These are phyloP conservation scores for Bryoglossum gracile DNA, from an alignment of 495 filamentous ascomycete species.

Conservation along the genomic window DNA sequence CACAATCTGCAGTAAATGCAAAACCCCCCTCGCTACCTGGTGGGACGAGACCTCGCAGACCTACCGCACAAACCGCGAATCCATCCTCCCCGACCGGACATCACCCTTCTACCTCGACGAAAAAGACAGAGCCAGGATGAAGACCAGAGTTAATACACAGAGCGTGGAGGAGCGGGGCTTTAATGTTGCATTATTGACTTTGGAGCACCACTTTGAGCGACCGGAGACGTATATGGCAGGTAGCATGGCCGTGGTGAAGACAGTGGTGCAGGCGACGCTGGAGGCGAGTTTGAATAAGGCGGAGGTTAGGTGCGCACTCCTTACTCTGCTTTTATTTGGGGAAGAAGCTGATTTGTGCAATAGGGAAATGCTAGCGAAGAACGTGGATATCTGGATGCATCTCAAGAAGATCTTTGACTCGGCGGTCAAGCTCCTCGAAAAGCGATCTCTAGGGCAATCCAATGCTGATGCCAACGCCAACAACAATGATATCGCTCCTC, in stretches of 20 bases:
- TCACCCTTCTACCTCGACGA: neutral
- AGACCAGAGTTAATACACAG: constrained; percentile 15
- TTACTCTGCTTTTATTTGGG: neutral
- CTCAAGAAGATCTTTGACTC: constrained; percentile 51
- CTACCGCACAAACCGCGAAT: constrained; percentile 22
- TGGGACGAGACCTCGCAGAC: constrained; percentile 25
- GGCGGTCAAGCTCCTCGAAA: constrained; percentile 54
- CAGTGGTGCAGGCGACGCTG: constrained; percentile 41
- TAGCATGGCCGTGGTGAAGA: constrained; percentile 41
- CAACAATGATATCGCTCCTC: no score
- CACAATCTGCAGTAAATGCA: constrained; percentile 25
- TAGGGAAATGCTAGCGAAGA: constrained; percentile 49
- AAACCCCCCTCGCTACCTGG: constrained; percentile 22
- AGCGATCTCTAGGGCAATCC: constrained; percentile 48
- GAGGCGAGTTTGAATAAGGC: constrained; percentile 47
- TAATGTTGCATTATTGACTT: constrained; percentile 41
- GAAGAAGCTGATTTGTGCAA: constrained; percentile 21
- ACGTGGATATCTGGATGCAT: constrained; percentile 64
- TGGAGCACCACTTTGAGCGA: constrained; percentile 45
- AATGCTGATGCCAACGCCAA: constrained; percentile 19
- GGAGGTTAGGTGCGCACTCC: constrained; percentile 41
- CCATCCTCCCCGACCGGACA: constrained; percentile 8
- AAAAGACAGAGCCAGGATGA: constrained; percentile 11
- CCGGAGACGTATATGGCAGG: constrained; percentile 27
- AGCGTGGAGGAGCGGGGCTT: constrained; percentile 49